These are phyloP conservation scores for Torulaspora delbrueckii DNA, from an alignment of 805 yeast genomes.

Conservation along the genomic window DNA sequence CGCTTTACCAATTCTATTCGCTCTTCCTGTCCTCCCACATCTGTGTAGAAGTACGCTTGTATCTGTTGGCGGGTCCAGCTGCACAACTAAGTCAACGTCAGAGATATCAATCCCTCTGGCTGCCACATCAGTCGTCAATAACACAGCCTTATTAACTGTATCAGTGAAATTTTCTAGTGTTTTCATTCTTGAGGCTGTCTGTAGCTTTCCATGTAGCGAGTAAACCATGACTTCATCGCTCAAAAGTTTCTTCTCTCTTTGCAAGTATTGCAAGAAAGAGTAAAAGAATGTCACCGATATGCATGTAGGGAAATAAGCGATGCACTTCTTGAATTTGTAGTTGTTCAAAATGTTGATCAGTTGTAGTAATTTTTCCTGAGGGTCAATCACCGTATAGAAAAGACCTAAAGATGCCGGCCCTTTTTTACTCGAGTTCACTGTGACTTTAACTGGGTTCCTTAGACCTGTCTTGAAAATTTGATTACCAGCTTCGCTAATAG, in stretches of 20 bases:
- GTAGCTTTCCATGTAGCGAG: slow-evolving; percentile 87
- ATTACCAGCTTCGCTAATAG: slow-evolving; percentile 76
- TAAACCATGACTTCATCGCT: slow-evolving; percentile 42
- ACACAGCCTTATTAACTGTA: slow-evolving; percentile 47
- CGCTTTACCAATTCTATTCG: slow-evolving; percentile 78
- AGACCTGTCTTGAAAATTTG: slow-evolving; percentile 82
- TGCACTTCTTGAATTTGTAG: slow-evolving; percentile 66
- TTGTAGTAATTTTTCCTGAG: slow-evolving; percentile 56
- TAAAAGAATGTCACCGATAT: slow-evolving; percentile 75
- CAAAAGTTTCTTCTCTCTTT: slow-evolving; percentile 27
- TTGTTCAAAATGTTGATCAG: slow-evolving; percentile 50
- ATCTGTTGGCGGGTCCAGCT: slow-evolving; percentile 90
- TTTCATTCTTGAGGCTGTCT: slow-evolving; percentile 71
- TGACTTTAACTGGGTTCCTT: slow-evolving; percentile 85
- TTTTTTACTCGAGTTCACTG: slow-evolving; percentile 55
- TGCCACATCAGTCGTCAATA: slow-evolving; percentile 96
- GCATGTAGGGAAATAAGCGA: slow-evolving; percentile 92
- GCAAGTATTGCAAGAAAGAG: slow-evolving; percentile 44
- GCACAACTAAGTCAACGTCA: slow-evolving; percentile 90
- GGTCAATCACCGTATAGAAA: slow-evolving; percentile 53
- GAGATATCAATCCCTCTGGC: slow-evolving; percentile 96
- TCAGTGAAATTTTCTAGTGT: slow-evolving; percentile 60
- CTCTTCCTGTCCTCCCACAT: slow-evolving; percentile 94
- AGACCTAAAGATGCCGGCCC: slow-evolving; percentile 64
- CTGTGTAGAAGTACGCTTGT: slow-evolving; percentile 89